These are phyloP conservation scores for Cymbopogon flexuosus DNA, from an alignment of 202 grass and related monocot genomes.

Conservation along the genomic window DNA sequence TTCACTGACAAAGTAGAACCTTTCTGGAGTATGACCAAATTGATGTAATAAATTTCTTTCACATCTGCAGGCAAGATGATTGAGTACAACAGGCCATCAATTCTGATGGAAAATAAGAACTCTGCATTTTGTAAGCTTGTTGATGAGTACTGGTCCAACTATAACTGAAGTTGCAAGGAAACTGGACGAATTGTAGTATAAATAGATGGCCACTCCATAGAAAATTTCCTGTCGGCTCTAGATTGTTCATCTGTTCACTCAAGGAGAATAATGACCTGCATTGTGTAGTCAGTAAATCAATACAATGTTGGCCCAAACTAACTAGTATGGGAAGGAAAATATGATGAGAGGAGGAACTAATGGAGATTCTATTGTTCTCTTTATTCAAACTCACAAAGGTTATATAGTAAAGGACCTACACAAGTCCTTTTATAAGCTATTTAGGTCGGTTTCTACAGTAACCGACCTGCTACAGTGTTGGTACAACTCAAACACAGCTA, in stretches of 20 bases:
- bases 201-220: neutral
- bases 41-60: neutral
- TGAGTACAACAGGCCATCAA: constrained; percentile 65
- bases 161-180: constrained; percentile 29
- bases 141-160: constrained; percentile 86
- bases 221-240: neutral
- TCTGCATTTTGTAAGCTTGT: constrained; percentile 76
- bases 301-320: too few relatives aligned
- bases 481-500: too few relatives aligned
- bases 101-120: constrained; percentile 53
- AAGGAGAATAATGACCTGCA: neutral
- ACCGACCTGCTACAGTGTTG: too few relatives aligned
- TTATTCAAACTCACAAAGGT: too few relatives aligned
- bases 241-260: constrained; percentile 2
- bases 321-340: too few relatives aligned
- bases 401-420: too few relatives aligned
- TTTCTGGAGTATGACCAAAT: neutral
- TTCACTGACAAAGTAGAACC: neutral
- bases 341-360: too few relatives aligned
- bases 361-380: too few relatives aligned
- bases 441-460: too few relatives aligned
- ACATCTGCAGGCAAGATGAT: constrained; percentile 60
- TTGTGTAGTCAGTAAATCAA: neutral
- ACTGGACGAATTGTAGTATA: neutral
- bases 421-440: too few relatives aligned